Percentiles rank a stretch among this genome's conserved stretches.
Conservation (phyloP, 2,329 filamentous ascomycete species). For the Sporothrix pseudoabietina region DNA sequence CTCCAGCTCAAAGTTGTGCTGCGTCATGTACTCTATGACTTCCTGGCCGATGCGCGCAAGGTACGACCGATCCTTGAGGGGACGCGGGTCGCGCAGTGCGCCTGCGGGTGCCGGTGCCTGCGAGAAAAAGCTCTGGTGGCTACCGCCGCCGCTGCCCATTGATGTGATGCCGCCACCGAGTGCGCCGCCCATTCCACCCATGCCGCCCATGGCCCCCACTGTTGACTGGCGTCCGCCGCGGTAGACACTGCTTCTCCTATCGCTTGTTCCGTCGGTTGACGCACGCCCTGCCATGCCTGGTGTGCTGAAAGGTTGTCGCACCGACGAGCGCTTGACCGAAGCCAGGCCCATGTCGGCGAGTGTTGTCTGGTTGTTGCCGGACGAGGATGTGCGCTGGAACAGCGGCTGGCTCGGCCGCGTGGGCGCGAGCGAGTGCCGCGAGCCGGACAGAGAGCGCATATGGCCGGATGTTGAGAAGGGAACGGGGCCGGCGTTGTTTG, state of each 20-base stretch:
- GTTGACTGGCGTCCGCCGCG: conserved; percentile 65
- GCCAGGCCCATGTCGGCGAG: conserved; percentile 70
- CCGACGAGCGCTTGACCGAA: conserved; percentile 80
- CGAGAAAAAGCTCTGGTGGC: conserved; percentile 92
- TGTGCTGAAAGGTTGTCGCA: conserved; percentile 69
- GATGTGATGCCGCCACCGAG: conserved; percentile 56
- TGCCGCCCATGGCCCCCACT: conserved; percentile 67
- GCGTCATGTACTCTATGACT: conserved; percentile 84
- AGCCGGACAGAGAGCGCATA: conserved; percentile 78
- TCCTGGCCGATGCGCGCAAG: conserved; percentile 85
- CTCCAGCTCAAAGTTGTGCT: conserved; percentile 96
- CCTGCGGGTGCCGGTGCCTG: conserved; percentile 79
- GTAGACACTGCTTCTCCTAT: conserved; percentile 82
- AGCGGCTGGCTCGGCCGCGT: conserved; percentile 81
- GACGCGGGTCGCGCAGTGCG: conserved; percentile 82
- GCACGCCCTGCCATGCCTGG: conserved; percentile 52
- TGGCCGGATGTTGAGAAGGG: conserved; percentile 68
- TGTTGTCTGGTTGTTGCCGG: conserved; percentile 65
- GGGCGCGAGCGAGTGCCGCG: conserved; percentile 82
- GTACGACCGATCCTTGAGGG: conserved; percentile 77
- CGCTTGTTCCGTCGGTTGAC: conserved; percentile 51
- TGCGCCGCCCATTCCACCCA: conserved; percentile 57
- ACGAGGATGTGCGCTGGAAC: conserved; percentile 80
- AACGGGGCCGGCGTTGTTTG: conserved; percentile 51
- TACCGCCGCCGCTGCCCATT: conserved; percentile 41